Conservation (phyloP, 768 basidiomycete genomes). For the Serendipita sp. region DNA sequence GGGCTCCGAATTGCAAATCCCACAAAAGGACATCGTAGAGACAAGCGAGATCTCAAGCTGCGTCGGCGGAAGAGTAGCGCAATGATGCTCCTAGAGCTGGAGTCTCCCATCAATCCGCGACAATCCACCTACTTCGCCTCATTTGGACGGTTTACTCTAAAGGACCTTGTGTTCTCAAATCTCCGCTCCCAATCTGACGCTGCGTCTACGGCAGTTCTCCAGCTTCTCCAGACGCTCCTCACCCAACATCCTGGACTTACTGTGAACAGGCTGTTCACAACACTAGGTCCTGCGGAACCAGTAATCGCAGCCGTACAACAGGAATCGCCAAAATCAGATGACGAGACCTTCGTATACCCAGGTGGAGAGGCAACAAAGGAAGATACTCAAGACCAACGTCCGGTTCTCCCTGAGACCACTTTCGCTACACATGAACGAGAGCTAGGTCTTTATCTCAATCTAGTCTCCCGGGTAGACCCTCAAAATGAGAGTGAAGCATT, state of each 20-base stretch:
- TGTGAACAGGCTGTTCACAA: constrained; percentile 43
- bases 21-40: neutral
- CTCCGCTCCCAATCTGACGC: constrained; percentile 48
- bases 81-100: constrained; percentile 78
- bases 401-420: constrained; percentile 49
- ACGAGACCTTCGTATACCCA: constrained; percentile 26
- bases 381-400: constrained; percentile 19
- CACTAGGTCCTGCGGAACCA: neutral
- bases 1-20: constrained; percentile 30
- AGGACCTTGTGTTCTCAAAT: constrained; percentile 73
- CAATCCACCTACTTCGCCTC: constrained; percentile 75
- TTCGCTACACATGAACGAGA: constrained; percentile 72
- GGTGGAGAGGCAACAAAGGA: constrained; percentile 26
- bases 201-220: constrained; percentile 60
- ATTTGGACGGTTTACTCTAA: constrained; percentile 77
- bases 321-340: constrained; percentile 5
- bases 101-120: constrained; percentile 48
- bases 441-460: constrained; percentile 60
- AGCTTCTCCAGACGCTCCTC: constrained; percentile 64
- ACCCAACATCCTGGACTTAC: constrained; percentile 48
- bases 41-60: constrained; percentile 27
- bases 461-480: constrained; percentile 65
- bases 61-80: constrained; percentile 69
- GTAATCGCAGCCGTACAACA: constrained; percentile 17
- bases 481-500: constrained; percentile 52